Evolutionary conservation across 352 stramenopile species (phyloP).

Genomic region (Phytophthora uliginosa): DNA sequence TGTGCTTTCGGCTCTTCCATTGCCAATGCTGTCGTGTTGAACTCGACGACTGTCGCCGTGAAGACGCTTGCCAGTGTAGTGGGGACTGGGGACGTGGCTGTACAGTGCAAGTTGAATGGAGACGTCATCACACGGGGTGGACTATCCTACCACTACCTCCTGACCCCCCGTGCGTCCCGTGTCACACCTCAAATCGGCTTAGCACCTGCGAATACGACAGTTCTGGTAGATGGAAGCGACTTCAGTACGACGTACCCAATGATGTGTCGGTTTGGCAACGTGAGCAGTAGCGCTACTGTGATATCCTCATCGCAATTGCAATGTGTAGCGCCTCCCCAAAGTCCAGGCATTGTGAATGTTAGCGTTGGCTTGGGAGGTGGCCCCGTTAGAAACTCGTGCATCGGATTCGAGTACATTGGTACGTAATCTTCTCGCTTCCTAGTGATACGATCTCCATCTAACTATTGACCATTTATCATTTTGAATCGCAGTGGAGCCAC

Average conservation of each 20-base stretch:
- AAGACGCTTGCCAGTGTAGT: conserved; percentile 21
- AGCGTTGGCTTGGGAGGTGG: conserved; percentile 17
- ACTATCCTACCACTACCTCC: conserved; percentile 43
- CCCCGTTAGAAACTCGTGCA: background rate
- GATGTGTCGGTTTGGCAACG: conserved; percentile 43
- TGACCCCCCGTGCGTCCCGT: conserved; percentile 14
- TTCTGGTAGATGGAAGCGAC: conserved; percentile 42
- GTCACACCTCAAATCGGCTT: conserved; percentile 39
- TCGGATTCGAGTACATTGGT: conserved; percentile 50
- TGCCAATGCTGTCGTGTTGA: conserved; percentile 18
- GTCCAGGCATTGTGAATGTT: conserved; percentile 14
- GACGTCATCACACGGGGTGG: conserved; percentile 21
- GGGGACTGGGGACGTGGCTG: conserved; percentile 10
- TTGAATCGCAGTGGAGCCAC: conserved; percentile 36
- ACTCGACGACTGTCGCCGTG: conserved; percentile 26
- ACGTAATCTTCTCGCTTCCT: conserved; percentile 7
- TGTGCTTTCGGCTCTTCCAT: conserved; percentile 43
- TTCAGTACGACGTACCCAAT: conserved; percentile 41
- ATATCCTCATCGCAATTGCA: conserved; percentile 35
- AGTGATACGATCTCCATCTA: background rate
- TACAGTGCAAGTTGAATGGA: conserved; percentile 41
- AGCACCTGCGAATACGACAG: conserved; percentile 15
- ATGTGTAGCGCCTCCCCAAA: conserved; percentile 38
- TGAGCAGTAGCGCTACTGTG: conserved; percentile 14
- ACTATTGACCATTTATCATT: background rate